Evolutionary conservation across 1,284 basidiomycete genomes (phyloP).

Genomic region (Sporisorium reilianum): DNA sequence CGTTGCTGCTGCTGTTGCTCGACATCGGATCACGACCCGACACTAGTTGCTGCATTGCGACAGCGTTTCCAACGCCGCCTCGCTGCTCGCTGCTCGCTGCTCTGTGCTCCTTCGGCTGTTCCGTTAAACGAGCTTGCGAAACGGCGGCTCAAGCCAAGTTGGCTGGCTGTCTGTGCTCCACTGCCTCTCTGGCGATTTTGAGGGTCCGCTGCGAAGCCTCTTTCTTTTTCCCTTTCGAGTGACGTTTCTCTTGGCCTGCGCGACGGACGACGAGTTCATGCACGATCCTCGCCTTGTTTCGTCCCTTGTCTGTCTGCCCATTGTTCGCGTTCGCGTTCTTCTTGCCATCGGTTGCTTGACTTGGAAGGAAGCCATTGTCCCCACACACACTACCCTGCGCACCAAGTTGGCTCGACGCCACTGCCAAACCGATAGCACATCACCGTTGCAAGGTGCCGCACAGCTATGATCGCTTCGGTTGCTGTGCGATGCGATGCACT

Average conservation of each 20-base stretch:
- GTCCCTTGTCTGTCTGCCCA: neutral
- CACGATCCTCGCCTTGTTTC: slow-evolving; percentile 17
- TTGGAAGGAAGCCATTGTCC: neutral
- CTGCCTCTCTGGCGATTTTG: neutral
- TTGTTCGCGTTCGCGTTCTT: slow-evolving; percentile 1
- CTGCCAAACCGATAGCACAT: neutral
- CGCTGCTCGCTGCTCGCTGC: neutral
- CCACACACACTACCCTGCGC: neutral
- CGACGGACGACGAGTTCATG: slow-evolving; percentile 14
- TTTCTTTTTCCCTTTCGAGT: neutral
- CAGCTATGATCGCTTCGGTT: slow-evolving; percentile 1
- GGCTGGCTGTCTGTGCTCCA: neutral
- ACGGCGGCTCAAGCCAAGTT: slow-evolving; percentile 2
- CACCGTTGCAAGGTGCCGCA: neutral
- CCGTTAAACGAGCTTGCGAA: neutral
- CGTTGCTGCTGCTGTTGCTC: neutral
- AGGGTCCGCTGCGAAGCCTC: slow-evolving; percentile 4
- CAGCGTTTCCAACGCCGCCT: neutral
- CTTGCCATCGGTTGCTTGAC: no score
- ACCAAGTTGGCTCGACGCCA: neutral
- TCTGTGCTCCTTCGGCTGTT: neutral
- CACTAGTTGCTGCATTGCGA: neutral
- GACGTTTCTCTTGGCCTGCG: neutral
- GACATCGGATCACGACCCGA: neutral
- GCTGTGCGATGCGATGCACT: slow-evolving; percentile 14